phyloP scores from a whole-genome alignment of 2,329 filamentous ascomycete genomes.

The Eutypa lata region DNA sequence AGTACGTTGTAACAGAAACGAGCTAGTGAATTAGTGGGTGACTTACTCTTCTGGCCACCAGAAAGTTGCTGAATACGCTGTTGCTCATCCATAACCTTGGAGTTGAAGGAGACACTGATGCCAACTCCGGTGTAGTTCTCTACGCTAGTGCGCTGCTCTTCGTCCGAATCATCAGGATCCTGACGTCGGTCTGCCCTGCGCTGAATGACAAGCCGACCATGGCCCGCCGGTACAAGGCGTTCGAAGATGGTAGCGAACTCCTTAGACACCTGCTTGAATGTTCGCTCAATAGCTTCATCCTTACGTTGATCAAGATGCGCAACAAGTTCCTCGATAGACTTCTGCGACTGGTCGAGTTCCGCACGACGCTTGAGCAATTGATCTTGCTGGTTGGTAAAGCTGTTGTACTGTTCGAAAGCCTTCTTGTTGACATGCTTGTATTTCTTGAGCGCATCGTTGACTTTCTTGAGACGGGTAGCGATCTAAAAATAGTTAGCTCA shows the following conservation, averaged over 20 bases:
- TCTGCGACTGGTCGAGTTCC: conserved; percentile 83
- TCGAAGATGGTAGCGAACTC: conserved; percentile 94
- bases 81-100: conserved; percentile 90
- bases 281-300: conserved; percentile 96
- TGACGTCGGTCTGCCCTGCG: conserved; percentile 74
- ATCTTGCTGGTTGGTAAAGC: conserved; percentile 89
- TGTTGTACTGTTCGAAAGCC: conserved; percentile 98
- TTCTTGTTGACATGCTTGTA: conserved; percentile 99
- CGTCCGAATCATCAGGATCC: conserved; percentile 64
- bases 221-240: conserved; percentile 89
- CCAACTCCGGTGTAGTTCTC: conserved; percentile 97
- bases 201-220: conserved; percentile 89
- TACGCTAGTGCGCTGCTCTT: conserved; percentile 66
- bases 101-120: conserved; percentile 98
- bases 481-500: conserved; percentile 39
- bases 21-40: conserved; percentile 4
- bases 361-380: conserved; percentile 78
- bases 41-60: conserved; percentile 93
- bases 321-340: conserved; percentile 88
- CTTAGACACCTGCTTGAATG: conserved; percentile 94
- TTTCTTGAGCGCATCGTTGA: conserved; percentile 90
- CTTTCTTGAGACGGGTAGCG: conserved; percentile 74
- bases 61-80: conserved; percentile 96
- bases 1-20: conserved; percentile 3
- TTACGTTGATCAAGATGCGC: conserved; percentile 91